Percentiles rank a stretch among this genome's conserved stretches.
These are phyloP conservation scores for Tulasnella sp. DNA, from an alignment of 768 basidiomycete genomes.

Conservation along the genomic window DNA sequence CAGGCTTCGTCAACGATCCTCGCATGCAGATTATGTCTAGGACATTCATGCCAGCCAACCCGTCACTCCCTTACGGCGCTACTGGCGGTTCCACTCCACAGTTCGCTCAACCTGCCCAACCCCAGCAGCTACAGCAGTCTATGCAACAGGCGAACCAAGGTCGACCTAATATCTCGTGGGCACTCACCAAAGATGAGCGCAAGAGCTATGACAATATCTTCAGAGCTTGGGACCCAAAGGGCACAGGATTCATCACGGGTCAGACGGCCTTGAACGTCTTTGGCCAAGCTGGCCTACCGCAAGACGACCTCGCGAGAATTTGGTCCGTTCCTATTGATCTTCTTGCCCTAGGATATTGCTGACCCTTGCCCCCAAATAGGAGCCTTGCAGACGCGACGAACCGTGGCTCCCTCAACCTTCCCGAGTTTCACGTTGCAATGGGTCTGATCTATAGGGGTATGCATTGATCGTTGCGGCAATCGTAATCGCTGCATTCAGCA, in stretches of 20 bases:
- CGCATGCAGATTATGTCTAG: constrained; percentile 81
- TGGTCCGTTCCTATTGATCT: constrained; percentile 48
- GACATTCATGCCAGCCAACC: constrained; percentile 70
- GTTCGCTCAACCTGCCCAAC: constrained; percentile 46
- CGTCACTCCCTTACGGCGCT: constrained; percentile 16
- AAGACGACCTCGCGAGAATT: constrained; percentile 84
- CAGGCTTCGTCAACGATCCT: constrained; percentile 67
- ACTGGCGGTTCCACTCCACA: constrained; percentile 38
- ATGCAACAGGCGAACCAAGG: constrained; percentile 80
- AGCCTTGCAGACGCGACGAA: constrained; percentile 86
- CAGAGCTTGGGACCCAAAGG: constrained; percentile 82
- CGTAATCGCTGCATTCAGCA: neutral
- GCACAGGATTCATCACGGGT: constrained; percentile 78
- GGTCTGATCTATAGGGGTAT: constrained; percentile 90
- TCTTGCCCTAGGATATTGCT: neutral
- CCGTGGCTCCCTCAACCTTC: constrained; percentile 87
- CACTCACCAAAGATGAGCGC: constrained; percentile 78
- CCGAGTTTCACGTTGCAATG: constrained; percentile 98
- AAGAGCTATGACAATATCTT: constrained; percentile 96
- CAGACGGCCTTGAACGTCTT: constrained; percentile 83
- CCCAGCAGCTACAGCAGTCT: constrained; percentile 61
- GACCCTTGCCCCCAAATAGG: constrained; percentile 37
- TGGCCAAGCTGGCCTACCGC: constrained; percentile 79
- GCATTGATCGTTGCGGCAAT: constrained; percentile 28
- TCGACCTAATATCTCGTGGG: constrained; percentile 72